These are phyloP conservation scores for Aphanomyces euteiches DNA, from an alignment of 352 stramenopile genomes.

Conservation along the genomic window DNA sequence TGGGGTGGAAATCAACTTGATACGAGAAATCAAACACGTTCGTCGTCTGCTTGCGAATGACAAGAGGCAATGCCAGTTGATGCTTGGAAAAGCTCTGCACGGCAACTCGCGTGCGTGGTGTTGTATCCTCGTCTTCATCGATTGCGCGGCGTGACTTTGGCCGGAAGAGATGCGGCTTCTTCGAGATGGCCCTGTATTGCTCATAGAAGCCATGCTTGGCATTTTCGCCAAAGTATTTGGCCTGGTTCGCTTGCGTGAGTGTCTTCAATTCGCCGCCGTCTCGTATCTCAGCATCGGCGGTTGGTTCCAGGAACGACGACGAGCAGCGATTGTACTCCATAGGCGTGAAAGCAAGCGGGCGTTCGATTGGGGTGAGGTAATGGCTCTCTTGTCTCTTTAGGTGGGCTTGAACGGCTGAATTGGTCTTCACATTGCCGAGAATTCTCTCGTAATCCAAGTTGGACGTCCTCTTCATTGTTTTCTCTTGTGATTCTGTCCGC, in stretches of 20 bases:
- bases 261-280: slow-evolving; percentile 11
- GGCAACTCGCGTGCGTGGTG: slow-evolving; percentile 58
- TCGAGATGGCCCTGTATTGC: slow-evolving; percentile 49
- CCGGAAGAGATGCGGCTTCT: slow-evolving; percentile 24
- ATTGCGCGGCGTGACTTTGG: neutral
- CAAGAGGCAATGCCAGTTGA: slow-evolving; percentile 54
- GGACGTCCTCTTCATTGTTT: neutral
- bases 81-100: slow-evolving; percentile 45
- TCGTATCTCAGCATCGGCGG: neutral
- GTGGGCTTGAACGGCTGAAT: neutral
- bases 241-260: slow-evolving; percentile 40
- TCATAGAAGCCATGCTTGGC: slow-evolving; percentile 59
- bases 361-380: neutral
- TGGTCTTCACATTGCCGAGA: neutral
- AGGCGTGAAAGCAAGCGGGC: neutral
- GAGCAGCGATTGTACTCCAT: slow-evolving; percentile 1
- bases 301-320: slow-evolving; percentile 17
- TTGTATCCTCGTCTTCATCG: slow-evolving; percentile 15
- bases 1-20: slow-evolving; percentile 60
- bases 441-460: too few relatives aligned
- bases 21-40: slow-evolving; percentile 82
- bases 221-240: slow-evolving; percentile 54
- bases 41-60: slow-evolving; percentile 55
- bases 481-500: neutral
- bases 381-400: neutral